These are phyloP conservation scores for Sophora flavescens DNA, from an alignment of 306 rosid genomes.

Conservation along the genomic window DNA sequence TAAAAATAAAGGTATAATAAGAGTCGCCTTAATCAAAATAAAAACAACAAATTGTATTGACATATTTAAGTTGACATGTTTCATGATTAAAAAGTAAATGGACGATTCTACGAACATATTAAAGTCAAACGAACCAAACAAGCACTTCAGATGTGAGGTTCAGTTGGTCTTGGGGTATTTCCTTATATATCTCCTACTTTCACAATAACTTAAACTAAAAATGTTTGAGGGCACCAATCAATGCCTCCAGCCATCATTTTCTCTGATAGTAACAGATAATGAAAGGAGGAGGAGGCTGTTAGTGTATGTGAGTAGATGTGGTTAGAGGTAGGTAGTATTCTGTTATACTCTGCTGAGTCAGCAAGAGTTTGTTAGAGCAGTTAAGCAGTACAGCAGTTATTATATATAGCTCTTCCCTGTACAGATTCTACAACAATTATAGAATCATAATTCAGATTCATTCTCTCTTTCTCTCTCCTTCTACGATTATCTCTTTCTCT, in stretches of 20 bases:
- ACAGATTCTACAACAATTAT: no score
- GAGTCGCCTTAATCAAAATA: constrained; percentile 6
- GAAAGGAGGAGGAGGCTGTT: not conserved
- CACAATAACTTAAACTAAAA: not conserved
- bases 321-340: no score
- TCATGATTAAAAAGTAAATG: constrained; percentile 17
- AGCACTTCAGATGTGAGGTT: not conserved
- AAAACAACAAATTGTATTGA: not conserved
- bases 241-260: not conserved
- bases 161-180: not conserved
- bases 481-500: no score
- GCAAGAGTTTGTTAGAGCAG: no score
- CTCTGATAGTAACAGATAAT: not conserved
- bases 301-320: no score
- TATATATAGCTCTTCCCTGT: no score
- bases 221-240: not conserved
- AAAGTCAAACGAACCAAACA: not conserved
- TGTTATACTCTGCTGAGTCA: no score
- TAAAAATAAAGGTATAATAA: not conserved
- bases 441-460: no score
- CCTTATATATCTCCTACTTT: not conserved
- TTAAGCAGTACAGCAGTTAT: no score
- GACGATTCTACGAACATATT: constrained; percentile 15
- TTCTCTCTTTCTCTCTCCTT: no score
- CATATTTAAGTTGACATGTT: not conserved